Conservation (phyloP, 805 yeast genomes). For the Wickerhamiella spandovensis region DNA sequence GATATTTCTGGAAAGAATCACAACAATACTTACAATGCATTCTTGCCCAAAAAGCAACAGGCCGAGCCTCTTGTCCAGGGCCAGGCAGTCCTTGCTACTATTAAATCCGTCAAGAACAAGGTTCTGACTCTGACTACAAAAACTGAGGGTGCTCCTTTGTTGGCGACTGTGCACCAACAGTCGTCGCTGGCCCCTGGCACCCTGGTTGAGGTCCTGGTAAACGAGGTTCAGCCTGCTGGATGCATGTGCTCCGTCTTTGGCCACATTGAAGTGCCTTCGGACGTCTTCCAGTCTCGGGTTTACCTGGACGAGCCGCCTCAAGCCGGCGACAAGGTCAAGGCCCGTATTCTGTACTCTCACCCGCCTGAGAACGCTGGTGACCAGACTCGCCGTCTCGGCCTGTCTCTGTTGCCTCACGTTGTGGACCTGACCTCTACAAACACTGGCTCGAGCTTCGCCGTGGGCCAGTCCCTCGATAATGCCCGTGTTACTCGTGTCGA, state of each 20-base stretch:
- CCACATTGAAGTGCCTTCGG: conserved; percentile 56
- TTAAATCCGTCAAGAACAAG: conserved; percentile 22
- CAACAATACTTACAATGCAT: conserved; percentile 39
- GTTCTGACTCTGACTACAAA: conserved; percentile 22
- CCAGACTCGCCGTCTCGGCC: conserved; percentile 41
- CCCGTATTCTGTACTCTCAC: conserved; percentile 15
- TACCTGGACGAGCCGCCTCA: conserved; percentile 19
- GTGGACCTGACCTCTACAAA: conserved; percentile 22
- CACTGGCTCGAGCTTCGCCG: conserved; percentile 42
- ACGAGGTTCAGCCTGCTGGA: conserved; percentile 49
- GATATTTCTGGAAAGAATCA: conserved; percentile 39
- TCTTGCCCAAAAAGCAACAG: conserved; percentile 57
- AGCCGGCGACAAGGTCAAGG: conserved; percentile 2
- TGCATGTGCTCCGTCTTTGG: conserved; percentile 63
- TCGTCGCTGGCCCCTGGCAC: conserved; percentile 55
- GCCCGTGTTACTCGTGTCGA: conserved; percentile 46
- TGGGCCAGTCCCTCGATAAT: conserved; percentile 52
- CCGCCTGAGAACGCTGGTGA: conserved; percentile 23
- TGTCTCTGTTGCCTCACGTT: conserved; percentile 51
- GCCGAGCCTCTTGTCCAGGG: conserved; percentile 38
- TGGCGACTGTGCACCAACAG: conserved; percentile 59
- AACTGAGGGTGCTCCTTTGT: conserved; percentile 33
- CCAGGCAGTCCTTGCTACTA: conserved; percentile 51
- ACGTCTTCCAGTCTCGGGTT: conserved; percentile 48
- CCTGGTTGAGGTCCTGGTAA: conserved; percentile 57